Evolutionary conservation across 1,139 yeast species (phyloP), one percentile per base, ranked within the genome.

Genomic region (Saccharomyces hybrid): DNA sequence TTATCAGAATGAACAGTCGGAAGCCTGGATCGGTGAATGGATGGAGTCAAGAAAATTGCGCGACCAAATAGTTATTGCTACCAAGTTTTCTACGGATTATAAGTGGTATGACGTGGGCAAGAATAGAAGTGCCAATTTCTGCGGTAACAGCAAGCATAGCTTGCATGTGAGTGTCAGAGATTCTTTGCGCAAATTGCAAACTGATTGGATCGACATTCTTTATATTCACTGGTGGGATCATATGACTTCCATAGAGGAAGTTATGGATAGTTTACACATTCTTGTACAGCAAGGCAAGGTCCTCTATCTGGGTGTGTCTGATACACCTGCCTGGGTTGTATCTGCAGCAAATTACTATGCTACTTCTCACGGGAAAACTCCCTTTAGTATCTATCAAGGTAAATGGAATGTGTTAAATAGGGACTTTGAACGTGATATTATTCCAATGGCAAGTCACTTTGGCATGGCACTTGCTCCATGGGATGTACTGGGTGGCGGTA

Each of bases 141-240:
- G 42, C 8, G 42, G 44, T 47, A 50, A 50, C 4, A 11, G 27
- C 42, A 50, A 26, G 41, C 41, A 44, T 11, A 27, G 52, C 19
- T 27, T 50, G 29, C 49, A 50, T 14, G 29, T 50, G 42, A 50
- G 52, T 44, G 42, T 50, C 7, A 29, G 52, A 13, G 52, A 50
- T 4, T 50, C 53, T 25, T 42, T 51, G 3, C 11, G 8, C 5
- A 47, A 51, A 46, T 41, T 51, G 47, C 44, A 47, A 47, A 51
- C 53, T 27, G 53, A 16, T 16, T 38, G 44, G 42, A 34, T 34
- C 9, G 42, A 34, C 13, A 16, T 38, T 8, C 44, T 49, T 16
- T 56, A 59, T 46, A 57, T 63, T 23, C 67, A 63, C 48, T 63
- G 64, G 63, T 61, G 66, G 64, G 67, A 63, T 47, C 55, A 59